Conservation (phyloP, 768 basidiomycete genomes). For the Pilatotrama ljubarskyi region DNA sequence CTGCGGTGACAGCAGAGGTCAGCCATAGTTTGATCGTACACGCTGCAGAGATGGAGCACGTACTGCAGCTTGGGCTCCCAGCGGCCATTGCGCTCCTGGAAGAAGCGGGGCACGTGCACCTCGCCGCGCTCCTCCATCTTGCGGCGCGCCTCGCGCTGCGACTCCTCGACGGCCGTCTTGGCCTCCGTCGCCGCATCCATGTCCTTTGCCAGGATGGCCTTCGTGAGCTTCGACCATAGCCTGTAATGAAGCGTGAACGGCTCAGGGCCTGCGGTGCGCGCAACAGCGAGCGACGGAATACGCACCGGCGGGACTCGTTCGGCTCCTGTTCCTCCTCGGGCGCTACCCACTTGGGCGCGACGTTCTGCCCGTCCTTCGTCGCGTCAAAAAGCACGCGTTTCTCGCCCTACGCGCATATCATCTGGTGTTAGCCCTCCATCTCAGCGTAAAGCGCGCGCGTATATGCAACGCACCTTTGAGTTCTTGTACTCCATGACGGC, state of each 20-base stretch:
- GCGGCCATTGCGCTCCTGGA: constrained; percentile 71
- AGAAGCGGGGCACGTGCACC: constrained; percentile 75
- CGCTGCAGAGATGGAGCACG: constrained; percentile 29
- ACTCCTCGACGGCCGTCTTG: constrained; percentile 89
- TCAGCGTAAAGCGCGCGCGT: not conserved
- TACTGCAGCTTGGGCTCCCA: constrained; percentile 83
- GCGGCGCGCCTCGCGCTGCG: constrained; percentile 79
- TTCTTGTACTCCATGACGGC: constrained; percentile 84
- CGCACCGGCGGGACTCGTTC: constrained; percentile 84
- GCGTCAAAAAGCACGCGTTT: constrained; percentile 87
- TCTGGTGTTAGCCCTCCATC: not conserved
- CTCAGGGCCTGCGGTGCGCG: not conserved
- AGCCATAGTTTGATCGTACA: too few relatives aligned
- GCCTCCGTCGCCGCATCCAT: constrained; percentile 94
- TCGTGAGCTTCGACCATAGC: constrained; percentile 82
- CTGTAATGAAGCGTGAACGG: constrained; percentile 38
- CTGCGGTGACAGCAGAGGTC: constrained; percentile 39
- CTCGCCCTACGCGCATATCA: constrained; percentile 37
- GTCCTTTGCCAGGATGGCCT: constrained; percentile 82
- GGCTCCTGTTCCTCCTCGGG: constrained; percentile 86
- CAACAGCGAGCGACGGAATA: constrained; percentile 12
- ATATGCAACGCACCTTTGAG: constrained; percentile 50
- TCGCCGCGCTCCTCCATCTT: constrained; percentile 73
- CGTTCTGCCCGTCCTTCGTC: constrained; percentile 65
- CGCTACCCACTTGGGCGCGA: constrained; percentile 81